Base-by-base conservation (phyloP, 169 alveolate genomes). In the Cryptosporidium tyzzeri region DNA sequence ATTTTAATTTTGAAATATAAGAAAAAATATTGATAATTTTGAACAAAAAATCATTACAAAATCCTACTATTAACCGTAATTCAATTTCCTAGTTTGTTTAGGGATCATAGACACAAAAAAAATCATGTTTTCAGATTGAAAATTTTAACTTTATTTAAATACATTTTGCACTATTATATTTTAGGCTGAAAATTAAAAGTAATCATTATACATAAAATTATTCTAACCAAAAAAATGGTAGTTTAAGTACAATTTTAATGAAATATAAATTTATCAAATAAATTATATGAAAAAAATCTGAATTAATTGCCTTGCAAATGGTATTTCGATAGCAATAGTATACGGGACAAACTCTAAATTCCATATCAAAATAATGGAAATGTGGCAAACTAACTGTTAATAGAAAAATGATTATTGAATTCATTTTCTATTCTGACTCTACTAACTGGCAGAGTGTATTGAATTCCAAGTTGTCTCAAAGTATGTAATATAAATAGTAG, bases 381-480 rank as follows among this genome's bases (percentile, higher is more conserved):
- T 26, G 37, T 59, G 23, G 1, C 68, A 45, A 45, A 59, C 37
- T 65, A 65, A 39, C 29, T 65, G 18, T 4, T 65, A 37, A 21
- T 65, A 65, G 71, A 33, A 65, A 65, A 29, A 8, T 65, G 71
- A 10, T 65, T 65, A 37, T 48, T 48, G 55, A 65, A 65, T 4
- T 65, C 71, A 31, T 80, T 59, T 67, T 80, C 89, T 9, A 80
- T 59, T n/a, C 89, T 21, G 23, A 80, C 80, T 29, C 89, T 80
- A 44, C 80, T 80, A 29, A 80, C 65, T 2, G 89, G 89, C 2
- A 80, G n/a, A n/a, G 89, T 80, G 50, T 80, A 80, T n/a, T 80
- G 89, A 35, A 80, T 80, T n/a, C 89, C 89, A 3, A 80, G 50
- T 65, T 80, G 89, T 41, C 89, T 80, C 18, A 80, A 33, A 37